Conservation (phyloP, 176 grass and related monocot genomes). For the Triticum timopheevii region DNA sequence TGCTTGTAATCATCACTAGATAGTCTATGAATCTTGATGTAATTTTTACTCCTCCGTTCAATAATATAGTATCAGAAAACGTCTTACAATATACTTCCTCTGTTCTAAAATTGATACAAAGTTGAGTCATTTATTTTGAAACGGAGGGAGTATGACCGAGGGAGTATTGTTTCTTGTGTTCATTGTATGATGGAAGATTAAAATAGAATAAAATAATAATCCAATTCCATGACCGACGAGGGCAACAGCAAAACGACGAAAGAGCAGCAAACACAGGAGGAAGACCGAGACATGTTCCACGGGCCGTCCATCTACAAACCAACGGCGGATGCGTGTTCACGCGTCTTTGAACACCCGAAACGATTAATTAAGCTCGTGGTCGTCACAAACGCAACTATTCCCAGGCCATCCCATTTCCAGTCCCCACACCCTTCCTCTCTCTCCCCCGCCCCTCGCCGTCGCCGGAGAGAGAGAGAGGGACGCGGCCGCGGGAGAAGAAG, state of each 20-base stretch:
- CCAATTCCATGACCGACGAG: no score
- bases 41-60: no score
- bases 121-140: no score
- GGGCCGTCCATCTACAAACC: neutral
- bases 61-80: no score
- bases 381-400: neutral
- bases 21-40: no score
- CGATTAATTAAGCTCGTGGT: slow-evolving; percentile 29
- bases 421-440: neutral
- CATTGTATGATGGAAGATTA: no score
- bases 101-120: no score
- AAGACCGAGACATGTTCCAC: neutral
- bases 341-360: slow-evolving; percentile 56
- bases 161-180: no score
- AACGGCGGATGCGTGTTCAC: slow-evolving; percentile 39
- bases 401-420: slow-evolving; percentile 13
- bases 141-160: no score
- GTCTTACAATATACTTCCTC: no score
- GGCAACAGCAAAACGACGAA: neutral
- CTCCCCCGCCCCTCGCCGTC: neutral
- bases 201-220: no score
- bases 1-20: no score
- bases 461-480: neutral
- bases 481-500: neutral
- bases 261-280: neutral